Base-by-base conservation (phyloP, 306 rosid species). In the Citrullus mucosospermus region DNA sequence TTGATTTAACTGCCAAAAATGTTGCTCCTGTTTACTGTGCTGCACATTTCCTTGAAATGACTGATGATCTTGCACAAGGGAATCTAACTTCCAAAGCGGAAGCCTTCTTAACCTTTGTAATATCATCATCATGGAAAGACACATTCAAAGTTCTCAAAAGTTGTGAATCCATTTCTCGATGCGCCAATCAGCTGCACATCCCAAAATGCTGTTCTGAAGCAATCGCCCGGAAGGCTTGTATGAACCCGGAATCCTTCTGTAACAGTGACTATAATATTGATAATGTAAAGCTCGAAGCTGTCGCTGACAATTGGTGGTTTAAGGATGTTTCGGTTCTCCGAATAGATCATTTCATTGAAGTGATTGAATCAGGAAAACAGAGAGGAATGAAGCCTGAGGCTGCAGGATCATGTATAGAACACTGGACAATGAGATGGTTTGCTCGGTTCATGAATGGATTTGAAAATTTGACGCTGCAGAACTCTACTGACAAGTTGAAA, bases 21-120 rank as follows among this genome's bases (percentile, higher is more conserved):
- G 67, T 88, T 16, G 89, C 86, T 74, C 88, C 91, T 41, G 78
- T 94, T 14, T 85, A 88, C 44, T 89, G 86, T 75, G 96, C 96
- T 57, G 86, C 96, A 32, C 86, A 88, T 82, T 88, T 90, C 86
- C 83, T 92, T 79, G 93, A 91, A 84, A 94, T 92, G 97, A 87
- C 78, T 70, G 98, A 94, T 50, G 90, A 91, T 50, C 81, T 92
- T 18, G 85, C 81, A 78, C 78, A 84, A 75, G 93, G 86, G 66
- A 94, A 94, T 76, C 95, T 94, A 75, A 86, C 88, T 39, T 86
- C 88, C 83, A 87, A 84, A 78, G 77, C 91, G 46, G 89, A 94
- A 80, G 73, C 87, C n/a, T 92, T 90, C 80, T 80, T 94, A 2
- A 89, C 87, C 77, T 92, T 86, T 58, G 72, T 88, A 12, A 79